Conservation (phyloP, 2,329 filamentous ascomycete genomes). For the Leptographium radiaticola region DNA sequence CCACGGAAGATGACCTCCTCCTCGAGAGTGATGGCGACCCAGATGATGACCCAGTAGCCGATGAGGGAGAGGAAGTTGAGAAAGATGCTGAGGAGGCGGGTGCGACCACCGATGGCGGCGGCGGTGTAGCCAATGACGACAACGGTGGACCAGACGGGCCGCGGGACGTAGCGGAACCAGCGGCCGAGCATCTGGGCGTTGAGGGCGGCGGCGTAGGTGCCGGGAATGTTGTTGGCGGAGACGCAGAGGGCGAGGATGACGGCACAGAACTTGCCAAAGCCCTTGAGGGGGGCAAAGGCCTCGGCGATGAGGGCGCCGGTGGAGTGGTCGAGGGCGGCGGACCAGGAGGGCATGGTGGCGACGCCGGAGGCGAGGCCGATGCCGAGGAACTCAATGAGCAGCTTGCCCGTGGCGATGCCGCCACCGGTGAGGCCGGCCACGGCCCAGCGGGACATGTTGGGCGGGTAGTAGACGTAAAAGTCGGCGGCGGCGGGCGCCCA, state of each 20-base stretch:
- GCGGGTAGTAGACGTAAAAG: conserved; percentile 44
- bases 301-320: conserved; percentile 53
- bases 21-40: conserved; percentile 47
- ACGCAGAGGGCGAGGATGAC: conserved; percentile 51
- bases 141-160: conserved; percentile 51
- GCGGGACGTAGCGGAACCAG: conserved; percentile 42
- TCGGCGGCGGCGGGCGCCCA: conserved; percentile 50
- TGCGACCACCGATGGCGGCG: conserved; percentile 50
- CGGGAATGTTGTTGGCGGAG: conserved; percentile 52
- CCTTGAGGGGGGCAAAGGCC: conserved; percentile 43
- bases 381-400: conserved; percentile 47
- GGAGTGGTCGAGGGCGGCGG: conserved; percentile 40
- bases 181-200: conserved; percentile 54
- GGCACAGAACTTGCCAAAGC: conserved; percentile 54
- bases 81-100: conserved; percentile 49
- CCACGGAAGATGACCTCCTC: conserved; percentile 51
- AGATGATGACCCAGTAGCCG: conserved; percentile 59
- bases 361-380: conserved; percentile 50
- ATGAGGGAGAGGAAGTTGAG: conserved; percentile 58
- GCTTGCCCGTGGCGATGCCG: conserved; percentile 44
- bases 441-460: conserved; percentile 15
- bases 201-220: conserved; percentile 50
- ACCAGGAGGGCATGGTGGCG: conserved; percentile 37
- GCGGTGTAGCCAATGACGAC: conserved; percentile 50
- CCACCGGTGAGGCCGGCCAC: conserved; percentile 43